phyloP scores from a whole-genome alignment of 371 early-diverging fungal species.

The Sporodiniella umbellata region DNA sequence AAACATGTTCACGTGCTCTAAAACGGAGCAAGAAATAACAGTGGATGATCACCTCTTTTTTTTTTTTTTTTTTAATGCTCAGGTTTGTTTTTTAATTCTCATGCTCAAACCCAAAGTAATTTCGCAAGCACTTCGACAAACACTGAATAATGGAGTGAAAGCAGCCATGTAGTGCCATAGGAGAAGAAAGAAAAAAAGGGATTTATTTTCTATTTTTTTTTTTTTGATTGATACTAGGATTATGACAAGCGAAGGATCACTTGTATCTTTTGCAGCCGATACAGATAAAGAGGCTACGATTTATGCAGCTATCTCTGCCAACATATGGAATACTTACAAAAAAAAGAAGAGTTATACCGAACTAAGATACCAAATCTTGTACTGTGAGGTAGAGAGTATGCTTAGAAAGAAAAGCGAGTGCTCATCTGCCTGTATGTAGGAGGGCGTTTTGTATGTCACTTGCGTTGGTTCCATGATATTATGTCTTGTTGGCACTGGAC shows the following conservation, averaged over 20 bases:
- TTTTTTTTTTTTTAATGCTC: slow-evolving; percentile 4
- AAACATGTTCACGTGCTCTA: no score
- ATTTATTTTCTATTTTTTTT: no score
- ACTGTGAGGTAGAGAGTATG: slow-evolving; percentile 59
- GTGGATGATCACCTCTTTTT: not conserved
- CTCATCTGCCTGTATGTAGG: no score
- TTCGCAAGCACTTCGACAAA: slow-evolving; percentile 65
- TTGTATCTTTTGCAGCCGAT: slow-evolving; percentile 68
- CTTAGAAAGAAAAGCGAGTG: no score
- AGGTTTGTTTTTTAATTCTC: slow-evolving; percentile 2
- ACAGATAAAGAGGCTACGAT: slow-evolving; percentile 62
- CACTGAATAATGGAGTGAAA: slow-evolving; percentile 61
- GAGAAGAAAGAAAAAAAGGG: not conserved
- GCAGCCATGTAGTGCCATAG: slow-evolving; percentile 55
- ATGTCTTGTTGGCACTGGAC: slow-evolving; percentile 63
- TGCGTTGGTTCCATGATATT: slow-evolving; percentile 64
- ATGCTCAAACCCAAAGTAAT: slow-evolving; percentile 73
- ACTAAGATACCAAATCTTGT: slow-evolving; percentile 56
- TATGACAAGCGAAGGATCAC: slow-evolving; percentile 68
- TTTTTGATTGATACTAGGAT: slow-evolving; percentile 55
- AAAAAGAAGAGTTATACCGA: slow-evolving; percentile 41
- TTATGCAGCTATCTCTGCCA: slow-evolving; percentile 72
- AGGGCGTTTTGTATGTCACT: slow-evolving; percentile 63
- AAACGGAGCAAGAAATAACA: no score
- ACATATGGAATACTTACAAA: slow-evolving; percentile 78